Percentiles rank a stretch among this genome's conserved stretches.
phyloP scores from a whole-genome alignment of 2,329 filamentous ascomycete species.

The Cordyceps tenuipes region DNA sequence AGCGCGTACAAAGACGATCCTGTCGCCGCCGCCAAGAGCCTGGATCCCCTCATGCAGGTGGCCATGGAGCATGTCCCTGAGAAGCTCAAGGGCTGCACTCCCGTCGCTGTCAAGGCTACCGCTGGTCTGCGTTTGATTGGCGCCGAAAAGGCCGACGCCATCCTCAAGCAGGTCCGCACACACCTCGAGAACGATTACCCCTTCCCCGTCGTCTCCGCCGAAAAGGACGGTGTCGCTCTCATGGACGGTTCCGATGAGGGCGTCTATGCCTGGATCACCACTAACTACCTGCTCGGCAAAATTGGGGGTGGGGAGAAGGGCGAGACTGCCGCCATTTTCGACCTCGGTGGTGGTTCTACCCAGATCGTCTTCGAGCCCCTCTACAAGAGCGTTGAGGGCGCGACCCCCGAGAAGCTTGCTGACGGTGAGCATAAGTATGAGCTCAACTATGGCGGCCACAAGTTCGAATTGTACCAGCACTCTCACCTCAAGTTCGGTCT shows the following conservation, averaged over 20 bases:
- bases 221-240: constrained; percentile 82
- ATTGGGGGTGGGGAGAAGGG: constrained; percentile 88
- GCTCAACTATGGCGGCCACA: constrained; percentile 78
- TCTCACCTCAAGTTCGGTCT: constrained; percentile 95
- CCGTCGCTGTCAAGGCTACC: constrained; percentile 95
- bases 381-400: constrained; percentile 68
- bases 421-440: constrained; percentile 95
- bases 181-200: constrained; percentile 85
- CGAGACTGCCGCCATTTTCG: constrained; percentile 88
- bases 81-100: constrained; percentile 82
- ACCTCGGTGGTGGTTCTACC: constrained; percentile 92
- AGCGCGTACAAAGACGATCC: constrained; percentile 84
- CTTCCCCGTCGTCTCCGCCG: constrained; percentile 83
- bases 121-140: constrained; percentile 87
- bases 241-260: constrained; percentile 98
- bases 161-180: constrained; percentile 73
- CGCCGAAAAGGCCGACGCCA: constrained; percentile 68
- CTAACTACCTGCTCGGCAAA: constrained; percentile 96
- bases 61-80: constrained; percentile 81
- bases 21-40: constrained; percentile 76
- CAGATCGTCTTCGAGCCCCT: constrained; percentile 98
- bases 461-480: constrained; percentile 94
- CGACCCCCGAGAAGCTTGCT: constrained; percentile 75
- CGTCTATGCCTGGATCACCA: constrained; percentile 98
- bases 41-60: constrained; percentile 80